A percentile compares a stretch with the other conserved stretches of the same genome.
Evolutionary conservation across 495 filamentous ascomycete genomes (phyloP).

Genomic region (Bryoglossum gracile): DNA sequence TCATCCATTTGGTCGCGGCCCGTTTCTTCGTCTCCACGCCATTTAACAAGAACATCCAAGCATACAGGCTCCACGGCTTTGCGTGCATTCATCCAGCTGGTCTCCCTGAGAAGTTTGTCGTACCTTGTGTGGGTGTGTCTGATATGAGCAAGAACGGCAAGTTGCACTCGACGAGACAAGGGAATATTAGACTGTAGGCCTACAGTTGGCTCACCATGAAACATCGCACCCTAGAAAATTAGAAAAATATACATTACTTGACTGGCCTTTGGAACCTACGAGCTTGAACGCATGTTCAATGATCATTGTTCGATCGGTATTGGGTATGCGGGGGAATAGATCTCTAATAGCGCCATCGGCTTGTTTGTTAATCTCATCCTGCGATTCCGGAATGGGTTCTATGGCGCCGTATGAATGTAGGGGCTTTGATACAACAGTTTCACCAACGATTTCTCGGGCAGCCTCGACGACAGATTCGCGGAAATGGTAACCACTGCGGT

Average conservation of each 20-base stretch:
- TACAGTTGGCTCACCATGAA: conserved; percentile 43
- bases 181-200: conserved; percentile 60
- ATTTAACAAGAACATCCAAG: conserved; percentile 68
- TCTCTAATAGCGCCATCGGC: conserved; percentile 69
- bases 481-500: conserved; percentile 77
- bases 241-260: conserved; percentile 6
- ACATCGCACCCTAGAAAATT: conserved; percentile 23
- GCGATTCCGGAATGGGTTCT: conserved; percentile 47
- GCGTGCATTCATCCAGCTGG: conserved; percentile 61
- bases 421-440: conserved; percentile 13
- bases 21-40: conserved; percentile 81
- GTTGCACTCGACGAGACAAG: conserved; percentile 66
- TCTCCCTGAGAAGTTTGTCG: conserved; percentile 63
- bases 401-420: conserved; percentile 23
- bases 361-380: conserved; percentile 62
- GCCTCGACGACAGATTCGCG: conserved; percentile 43
- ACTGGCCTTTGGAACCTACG: conserved; percentile 37
- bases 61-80: conserved; percentile 61
- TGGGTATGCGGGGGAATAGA: conserved; percentile 79
- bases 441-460: conserved; percentile 26
- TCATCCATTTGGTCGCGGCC: conserved; percentile 70
- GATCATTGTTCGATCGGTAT: conserved; percentile 67
- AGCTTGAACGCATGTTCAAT: conserved; percentile 78
- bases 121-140: conserved; percentile 83
- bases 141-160: conserved; percentile 81